phyloP scores from a whole-genome alignment of 164 flowering plant genomes.

The Piper longum region DNA sequence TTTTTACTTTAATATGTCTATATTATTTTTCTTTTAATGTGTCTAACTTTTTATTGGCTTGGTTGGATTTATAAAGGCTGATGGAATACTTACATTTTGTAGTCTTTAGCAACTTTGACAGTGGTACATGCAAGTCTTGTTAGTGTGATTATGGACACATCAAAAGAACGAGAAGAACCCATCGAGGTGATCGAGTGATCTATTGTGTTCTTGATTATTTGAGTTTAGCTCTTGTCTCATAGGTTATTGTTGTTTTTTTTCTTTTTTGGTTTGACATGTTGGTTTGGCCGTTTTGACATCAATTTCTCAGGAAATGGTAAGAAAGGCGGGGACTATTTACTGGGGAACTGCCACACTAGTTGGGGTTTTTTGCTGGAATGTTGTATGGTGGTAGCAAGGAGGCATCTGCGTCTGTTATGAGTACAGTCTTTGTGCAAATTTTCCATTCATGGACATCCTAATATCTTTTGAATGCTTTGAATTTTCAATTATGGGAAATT shows the following conservation, averaged over 20 bases:
- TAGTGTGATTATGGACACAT: not conserved
- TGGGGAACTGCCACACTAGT: slow-evolving; percentile 87
- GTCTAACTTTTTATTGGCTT: too few relatives aligned
- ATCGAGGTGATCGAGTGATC: not conserved
- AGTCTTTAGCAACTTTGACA: not conserved
- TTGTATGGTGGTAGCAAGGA: slow-evolving; percentile 96
- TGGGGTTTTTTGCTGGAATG: slow-evolving; percentile 89
- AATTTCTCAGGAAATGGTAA: slow-evolving; percentile 26
- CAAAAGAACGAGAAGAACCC: not conserved
- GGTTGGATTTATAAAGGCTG: too few relatives aligned
- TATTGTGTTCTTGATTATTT: too few relatives aligned
- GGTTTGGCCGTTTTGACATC: not conserved
- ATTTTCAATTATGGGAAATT: too few relatives aligned
- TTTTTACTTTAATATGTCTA: too few relatives aligned
- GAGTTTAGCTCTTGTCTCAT: not conserved
- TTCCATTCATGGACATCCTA: not conserved
- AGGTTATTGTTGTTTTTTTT: too few relatives aligned
- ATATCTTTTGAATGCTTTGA: too few relatives aligned
- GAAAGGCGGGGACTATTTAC: slow-evolving; percentile 55
- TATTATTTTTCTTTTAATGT: too few relatives aligned
- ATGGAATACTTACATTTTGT: too few relatives aligned
- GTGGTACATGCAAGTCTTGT: too few relatives aligned
- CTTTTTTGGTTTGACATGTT: not conserved
- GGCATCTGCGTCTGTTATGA: slow-evolving; percentile 88
- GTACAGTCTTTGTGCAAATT: slow-evolving; percentile 13